Conservation (phyloP, 2,329 filamentous ascomycete genomes). For the Laburnicola sp. region DNA sequence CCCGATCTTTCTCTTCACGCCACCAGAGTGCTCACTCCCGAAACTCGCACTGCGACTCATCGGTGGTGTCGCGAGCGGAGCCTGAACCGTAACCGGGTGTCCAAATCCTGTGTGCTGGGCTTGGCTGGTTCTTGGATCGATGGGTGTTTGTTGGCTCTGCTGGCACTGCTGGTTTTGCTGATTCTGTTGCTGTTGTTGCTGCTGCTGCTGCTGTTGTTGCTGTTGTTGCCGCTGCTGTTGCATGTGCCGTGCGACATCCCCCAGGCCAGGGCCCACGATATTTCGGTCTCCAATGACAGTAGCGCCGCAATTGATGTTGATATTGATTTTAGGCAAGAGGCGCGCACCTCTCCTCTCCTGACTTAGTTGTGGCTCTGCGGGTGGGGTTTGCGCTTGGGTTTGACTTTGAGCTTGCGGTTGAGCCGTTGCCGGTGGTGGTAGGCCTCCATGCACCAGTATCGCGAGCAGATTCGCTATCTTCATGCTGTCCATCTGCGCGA, state of each 20-base stretch:
- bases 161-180: conserved; percentile 12
- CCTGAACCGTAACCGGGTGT: conserved; percentile 13
- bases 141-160: conserved; percentile 6
- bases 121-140: conserved; percentile 5
- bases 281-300: conserved; percentile 42
- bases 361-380: not conserved
- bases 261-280: conserved; percentile 39
- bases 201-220: conserved; percentile 6
- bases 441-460: conserved; percentile 22
- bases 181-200: conserved; percentile 16
- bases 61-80: conserved; percentile 28
- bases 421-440: conserved; percentile 8
- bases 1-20: conserved; percentile 32
- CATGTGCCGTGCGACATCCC: conserved; percentile 41
- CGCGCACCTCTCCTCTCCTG: conserved; percentile 13
- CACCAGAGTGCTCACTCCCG: conserved; percentile 20
- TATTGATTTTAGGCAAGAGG: conserved; percentile 29
- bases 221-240: conserved; percentile 21
- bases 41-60: conserved; percentile 35
- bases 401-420: conserved; percentile 2
- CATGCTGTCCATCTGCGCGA: conserved; percentile 36
- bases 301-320: conserved; percentile 41
- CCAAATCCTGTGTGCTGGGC: not conserved
- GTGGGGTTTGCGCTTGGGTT: not conserved
- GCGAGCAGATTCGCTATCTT: conserved; percentile 34